Evolutionary conservation across 2,329 filamentous ascomycete genomes (phyloP).

Genomic region (Pseudogymnoascus sp.): DNA sequence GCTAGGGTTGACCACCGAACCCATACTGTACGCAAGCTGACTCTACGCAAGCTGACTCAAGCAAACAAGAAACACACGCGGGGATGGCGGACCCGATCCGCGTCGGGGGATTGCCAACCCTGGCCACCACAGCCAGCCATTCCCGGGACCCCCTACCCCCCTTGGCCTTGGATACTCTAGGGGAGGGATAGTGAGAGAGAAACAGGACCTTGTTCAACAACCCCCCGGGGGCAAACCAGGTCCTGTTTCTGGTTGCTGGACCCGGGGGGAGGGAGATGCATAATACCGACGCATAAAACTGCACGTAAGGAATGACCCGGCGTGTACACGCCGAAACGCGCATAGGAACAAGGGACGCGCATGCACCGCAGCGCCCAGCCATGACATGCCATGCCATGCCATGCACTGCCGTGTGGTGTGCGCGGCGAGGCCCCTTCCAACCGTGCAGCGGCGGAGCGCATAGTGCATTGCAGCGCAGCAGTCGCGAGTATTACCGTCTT

Average conservation of each 20-base stretch:
- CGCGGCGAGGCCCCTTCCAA: neutral
- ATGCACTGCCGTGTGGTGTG: neutral
- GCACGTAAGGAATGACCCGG: neutral
- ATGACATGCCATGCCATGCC: neutral
- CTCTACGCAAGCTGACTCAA: too few species aligned
- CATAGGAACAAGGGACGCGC: neutral
- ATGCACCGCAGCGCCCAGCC: too few species aligned
- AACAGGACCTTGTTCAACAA: too few species aligned
- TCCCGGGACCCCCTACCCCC: neutral
- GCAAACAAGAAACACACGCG: neutral
- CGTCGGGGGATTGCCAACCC: neutral
- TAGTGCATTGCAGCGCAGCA: neutral
- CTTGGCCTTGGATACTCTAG: too few species aligned
- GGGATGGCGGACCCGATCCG: neutral
- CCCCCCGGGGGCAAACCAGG: neutral
- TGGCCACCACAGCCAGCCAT: neutral
- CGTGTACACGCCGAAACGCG: neutral
- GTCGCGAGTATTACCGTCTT: neutral
- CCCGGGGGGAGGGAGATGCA: neutral
- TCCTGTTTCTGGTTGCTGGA: neutral
- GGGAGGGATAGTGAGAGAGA: too few species aligned
- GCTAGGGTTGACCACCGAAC: neutral
- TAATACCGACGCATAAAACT: neutral
- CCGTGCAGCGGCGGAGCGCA: neutral
- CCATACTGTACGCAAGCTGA: neutral